phyloP scores from a whole-genome alignment of 148 eudicot species.

The Rhododendron mucronatum region DNA sequence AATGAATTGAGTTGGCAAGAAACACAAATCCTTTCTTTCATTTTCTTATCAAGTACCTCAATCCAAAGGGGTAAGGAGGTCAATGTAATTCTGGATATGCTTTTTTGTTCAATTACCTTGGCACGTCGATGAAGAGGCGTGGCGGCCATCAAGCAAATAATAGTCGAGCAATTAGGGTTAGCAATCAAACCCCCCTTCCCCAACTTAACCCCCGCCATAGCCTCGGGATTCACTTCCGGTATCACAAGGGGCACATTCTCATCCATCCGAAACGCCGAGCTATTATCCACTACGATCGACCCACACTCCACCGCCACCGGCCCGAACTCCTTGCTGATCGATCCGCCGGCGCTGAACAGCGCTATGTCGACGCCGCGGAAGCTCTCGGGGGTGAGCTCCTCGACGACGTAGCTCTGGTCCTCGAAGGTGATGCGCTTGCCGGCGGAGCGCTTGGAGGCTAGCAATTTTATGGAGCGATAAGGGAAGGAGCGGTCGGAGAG shows the following conservation, averaged over 20 bases:
- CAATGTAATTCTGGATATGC: not conserved
- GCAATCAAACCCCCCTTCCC: constrained; percentile 89
- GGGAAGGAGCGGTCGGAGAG: constrained; percentile 84
- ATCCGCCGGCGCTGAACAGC: constrained; percentile 82
- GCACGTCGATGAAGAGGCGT: constrained; percentile 94
- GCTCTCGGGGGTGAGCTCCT: constrained; percentile 56
- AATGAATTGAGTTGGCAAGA: not conserved
- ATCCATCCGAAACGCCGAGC: constrained; percentile 93
- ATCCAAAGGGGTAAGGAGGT: not conserved
- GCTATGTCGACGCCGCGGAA: constrained; percentile 83
- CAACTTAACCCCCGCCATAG: constrained; percentile 60
- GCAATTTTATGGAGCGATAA: constrained; percentile 73
- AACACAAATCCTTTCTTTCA: not conserved
- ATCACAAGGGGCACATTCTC: constrained; percentile 79
- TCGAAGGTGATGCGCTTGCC: constrained; percentile 62
- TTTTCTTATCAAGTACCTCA: not conserved
- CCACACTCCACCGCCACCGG: constrained; percentile 75
- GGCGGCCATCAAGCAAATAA: constrained; percentile 97
- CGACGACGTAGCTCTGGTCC: constrained; percentile 37
- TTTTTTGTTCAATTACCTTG: constrained; percentile 36
- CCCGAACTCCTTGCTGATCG: constrained; percentile 75
- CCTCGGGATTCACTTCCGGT: constrained; percentile 92
- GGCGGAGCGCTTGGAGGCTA: constrained; percentile 83
- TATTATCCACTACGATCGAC: constrained; percentile 83
- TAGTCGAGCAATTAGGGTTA: constrained; percentile 94